Percentiles rank a stretch among this genome's conserved stretches.
These are phyloP conservation scores for Erodium moschatum DNA, from an alignment of 441 rosid genomes.

Conservation along the genomic window DNA sequence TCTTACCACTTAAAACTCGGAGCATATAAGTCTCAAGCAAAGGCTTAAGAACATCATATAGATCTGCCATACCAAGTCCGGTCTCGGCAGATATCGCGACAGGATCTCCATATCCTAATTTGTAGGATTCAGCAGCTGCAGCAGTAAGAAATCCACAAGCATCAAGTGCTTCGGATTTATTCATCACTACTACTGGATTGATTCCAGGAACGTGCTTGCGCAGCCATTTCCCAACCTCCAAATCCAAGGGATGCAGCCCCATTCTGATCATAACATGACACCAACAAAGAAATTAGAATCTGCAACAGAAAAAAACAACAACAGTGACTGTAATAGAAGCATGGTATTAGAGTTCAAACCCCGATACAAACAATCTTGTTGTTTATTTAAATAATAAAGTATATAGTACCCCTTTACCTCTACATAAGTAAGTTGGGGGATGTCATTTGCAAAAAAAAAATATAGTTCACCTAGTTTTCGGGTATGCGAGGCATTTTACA, in stretches of 20 bases:
- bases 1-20: conserved; percentile 47
- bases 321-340: too few relatives aligned
- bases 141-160: conserved; percentile 47
- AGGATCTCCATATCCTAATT: conserved; percentile 78
- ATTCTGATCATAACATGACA: conserved; percentile 35
- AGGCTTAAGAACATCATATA: conserved; percentile 63
- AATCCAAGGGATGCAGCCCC: conserved; percentile 85
- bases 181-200: conserved; percentile 67
- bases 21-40: conserved; percentile 53
- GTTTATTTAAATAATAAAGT: too few relatives aligned
- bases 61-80: conserved; percentile 80
- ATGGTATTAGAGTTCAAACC: too few relatives aligned
- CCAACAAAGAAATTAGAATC: conserved; percentile 12
- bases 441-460: too few relatives aligned
- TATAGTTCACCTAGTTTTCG: too few relatives aligned
- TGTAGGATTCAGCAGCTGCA: conserved; percentile 52
- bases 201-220: conserved; percentile 67
- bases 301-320: not conserved
- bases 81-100: conserved; percentile 92
- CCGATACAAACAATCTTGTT: too few relatives aligned
- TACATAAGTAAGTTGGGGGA: too few relatives aligned
- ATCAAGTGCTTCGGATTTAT: conserved; percentile 71
- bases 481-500: too few relatives aligned
- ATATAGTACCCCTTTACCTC: too few relatives aligned
- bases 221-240: conserved; percentile 90